A percentile compares a stretch with the other conserved stretches of the same genome.
Evolutionary conservation across 2,329 filamentous ascomycete species (phyloP).

Genomic region (Aspergillus clavatus): DNA sequence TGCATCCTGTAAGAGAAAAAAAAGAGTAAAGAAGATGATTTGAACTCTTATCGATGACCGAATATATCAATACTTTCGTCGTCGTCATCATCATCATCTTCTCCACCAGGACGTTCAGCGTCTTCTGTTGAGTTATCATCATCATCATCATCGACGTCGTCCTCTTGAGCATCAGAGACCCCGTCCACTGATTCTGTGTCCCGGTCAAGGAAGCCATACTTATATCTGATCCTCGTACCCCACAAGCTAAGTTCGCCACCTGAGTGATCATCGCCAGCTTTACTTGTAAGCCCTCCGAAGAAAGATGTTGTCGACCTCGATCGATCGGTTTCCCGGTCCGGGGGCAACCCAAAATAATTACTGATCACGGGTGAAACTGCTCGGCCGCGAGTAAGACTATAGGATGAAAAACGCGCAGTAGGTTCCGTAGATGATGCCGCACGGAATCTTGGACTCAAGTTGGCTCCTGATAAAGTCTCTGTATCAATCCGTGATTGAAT

Average conservation of each 20-base stretch:
- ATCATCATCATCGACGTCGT: conserved; percentile 42
- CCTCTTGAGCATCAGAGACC: conserved; percentile 20
- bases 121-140: no score
- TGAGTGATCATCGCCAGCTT: conserved; percentile 40
- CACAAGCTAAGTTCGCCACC: conserved; percentile 58
- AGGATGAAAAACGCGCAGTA: conserved; percentile 26
- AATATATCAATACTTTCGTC: conserved; percentile 49
- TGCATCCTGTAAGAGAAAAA: no score
- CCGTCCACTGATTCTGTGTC: conserved; percentile 20
- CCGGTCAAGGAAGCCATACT: conserved; percentile 32
- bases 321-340: conserved; percentile 28
- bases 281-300: conserved; percentile 19
- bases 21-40: neutral
- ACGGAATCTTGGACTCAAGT: conserved; percentile 16
- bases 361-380: conserved; percentile 42
- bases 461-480: conserved; percentile 19
- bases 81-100: conserved; percentile 48
- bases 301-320: conserved; percentile 25
- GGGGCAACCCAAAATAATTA: conserved; percentile 43
- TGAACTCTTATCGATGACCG: conserved; percentile 45
- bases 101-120: no score
- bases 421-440: conserved; percentile 17
- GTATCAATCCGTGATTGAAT: conserved; percentile 28
- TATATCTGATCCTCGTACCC: conserved; percentile 45
- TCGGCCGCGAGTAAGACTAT: conserved; percentile 35